Conservation (phyloP, 163 green algal species). For the Scenedesmus sp. region DNA sequence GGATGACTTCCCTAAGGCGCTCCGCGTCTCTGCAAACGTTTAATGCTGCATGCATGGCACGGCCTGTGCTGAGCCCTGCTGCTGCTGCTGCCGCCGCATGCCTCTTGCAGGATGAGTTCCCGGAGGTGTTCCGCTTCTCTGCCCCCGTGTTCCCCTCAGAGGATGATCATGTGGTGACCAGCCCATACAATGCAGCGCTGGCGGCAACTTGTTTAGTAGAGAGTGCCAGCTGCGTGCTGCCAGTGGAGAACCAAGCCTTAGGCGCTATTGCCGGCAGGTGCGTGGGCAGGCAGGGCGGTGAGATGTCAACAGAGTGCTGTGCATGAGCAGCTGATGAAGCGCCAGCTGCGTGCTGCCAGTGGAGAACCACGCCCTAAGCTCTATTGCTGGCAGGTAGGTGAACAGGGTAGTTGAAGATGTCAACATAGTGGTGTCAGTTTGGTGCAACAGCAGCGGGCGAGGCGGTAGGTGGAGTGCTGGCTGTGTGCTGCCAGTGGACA, state of each 20-base stretch:
- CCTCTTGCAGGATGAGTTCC: conserved; percentile 79
- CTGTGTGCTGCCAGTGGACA: conserved; percentile 87
- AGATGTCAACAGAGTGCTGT: too few relatives aligned
- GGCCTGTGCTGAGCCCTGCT: neutral
- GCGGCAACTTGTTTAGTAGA: conserved; percentile 74
- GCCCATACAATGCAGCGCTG: conserved; percentile 92
- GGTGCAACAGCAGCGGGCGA: too few relatives aligned
- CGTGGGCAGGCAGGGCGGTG: neutral
- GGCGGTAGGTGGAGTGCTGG: conserved; percentile 63
- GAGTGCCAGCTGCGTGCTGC: conserved; percentile 84
- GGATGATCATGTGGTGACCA: conserved; percentile 83
- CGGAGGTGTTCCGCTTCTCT: conserved; percentile 80
- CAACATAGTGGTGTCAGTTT: too few relatives aligned
- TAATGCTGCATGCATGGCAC: too few relatives aligned
- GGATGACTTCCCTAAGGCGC: too few relatives aligned
- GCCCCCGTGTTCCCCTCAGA: conserved; percentile 84
- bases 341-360: conserved; percentile 86
- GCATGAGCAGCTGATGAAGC: conserved; percentile 11
- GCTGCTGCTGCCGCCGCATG: neutral
- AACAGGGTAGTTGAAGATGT: neutral
- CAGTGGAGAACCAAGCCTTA: conserved; percentile 88
- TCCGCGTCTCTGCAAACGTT: too few relatives aligned
- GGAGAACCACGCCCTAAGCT: conserved; percentile 85
- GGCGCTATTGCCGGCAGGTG: conserved; percentile 68
- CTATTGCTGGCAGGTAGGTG: conserved; percentile 63